phyloP scores from a whole-genome alignment of 352 stramenopile species.

The Phytophthora europaea region DNA sequence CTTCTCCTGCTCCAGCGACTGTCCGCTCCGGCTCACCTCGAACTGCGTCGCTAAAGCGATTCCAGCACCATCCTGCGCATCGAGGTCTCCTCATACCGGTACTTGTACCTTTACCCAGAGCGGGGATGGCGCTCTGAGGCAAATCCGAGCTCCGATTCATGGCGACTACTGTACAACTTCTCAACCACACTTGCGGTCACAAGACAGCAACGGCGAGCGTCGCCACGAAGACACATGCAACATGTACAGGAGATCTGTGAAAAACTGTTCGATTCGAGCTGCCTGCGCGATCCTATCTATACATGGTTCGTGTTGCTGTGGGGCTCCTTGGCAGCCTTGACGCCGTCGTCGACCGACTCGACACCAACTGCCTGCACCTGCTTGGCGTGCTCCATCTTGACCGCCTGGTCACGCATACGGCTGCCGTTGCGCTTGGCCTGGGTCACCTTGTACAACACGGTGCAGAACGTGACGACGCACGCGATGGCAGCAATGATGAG shows the following conservation, averaged over 20 bases:
- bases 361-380: conserved; percentile 24
- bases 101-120: background rate
- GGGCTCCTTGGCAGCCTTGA: conserved; percentile 25
- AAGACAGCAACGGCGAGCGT: background rate
- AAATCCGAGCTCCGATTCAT: conserved; percentile 21
- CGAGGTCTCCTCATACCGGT: background rate
- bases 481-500: conserved; percentile 29
- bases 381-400: conserved; percentile 41
- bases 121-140: background rate
- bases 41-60: background rate
- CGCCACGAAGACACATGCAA: too few species aligned
- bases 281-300: conserved; percentile 32
- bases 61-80: conserved; percentile 11
- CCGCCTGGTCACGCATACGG: conserved; percentile 23
- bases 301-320: conserved; percentile 54
- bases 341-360: conserved; percentile 32
- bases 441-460: conserved; percentile 36
- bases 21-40: conserved; percentile 22
- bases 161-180: background rate
- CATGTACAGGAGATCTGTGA: conserved; percentile 4
- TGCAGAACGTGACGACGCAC: conserved; percentile 20
- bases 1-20: conserved; percentile 6
- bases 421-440: conserved; percentile 29
- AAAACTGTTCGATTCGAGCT: conserved; percentile 26
- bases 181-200: too few species aligned